Evolutionary conservation across 1,284 basidiomycete species (phyloP).

Genomic region (Pseudozyma hubeiensis): DNA sequence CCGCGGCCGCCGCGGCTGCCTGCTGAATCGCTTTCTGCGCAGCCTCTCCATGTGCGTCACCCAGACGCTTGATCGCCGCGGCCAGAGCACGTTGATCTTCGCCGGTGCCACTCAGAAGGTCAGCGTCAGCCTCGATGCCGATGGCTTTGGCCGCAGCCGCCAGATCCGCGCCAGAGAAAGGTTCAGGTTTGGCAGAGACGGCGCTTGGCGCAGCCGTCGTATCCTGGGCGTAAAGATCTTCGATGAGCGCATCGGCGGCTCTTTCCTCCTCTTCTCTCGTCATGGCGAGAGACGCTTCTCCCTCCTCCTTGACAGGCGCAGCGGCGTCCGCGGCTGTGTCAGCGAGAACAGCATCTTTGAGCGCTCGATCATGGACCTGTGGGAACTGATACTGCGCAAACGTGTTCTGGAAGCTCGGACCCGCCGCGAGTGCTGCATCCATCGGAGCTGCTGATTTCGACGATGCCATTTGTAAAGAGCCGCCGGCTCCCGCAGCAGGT

Average conservation of each 20-base stretch:
- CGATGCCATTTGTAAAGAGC: neutral
- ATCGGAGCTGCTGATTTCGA: constrained; percentile 5
- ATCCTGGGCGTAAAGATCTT: constrained; percentile 19
- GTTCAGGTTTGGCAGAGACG: constrained; percentile 8
- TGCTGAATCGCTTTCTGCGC: constrained; percentile 50
- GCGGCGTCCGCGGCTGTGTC: neutral
- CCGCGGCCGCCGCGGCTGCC: constrained; percentile 36
- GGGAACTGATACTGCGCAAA: constrained; percentile 49
- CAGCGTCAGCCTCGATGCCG: constrained; percentile 47
- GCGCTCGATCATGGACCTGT: constrained; percentile 31
- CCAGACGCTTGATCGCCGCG: constrained; percentile 51
- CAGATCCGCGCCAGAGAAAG: constrained; percentile 40
- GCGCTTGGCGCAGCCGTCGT: neutral
- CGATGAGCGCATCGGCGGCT: constrained; percentile 39
- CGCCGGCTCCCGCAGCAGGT: neutral
- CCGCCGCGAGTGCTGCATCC: constrained; percentile 3
- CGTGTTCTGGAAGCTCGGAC: constrained; percentile 40
- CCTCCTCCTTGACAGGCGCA: neutral
- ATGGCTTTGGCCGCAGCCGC: constrained; percentile 55
- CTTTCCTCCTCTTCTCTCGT: constrained; percentile 45
- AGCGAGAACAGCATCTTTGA: constrained; percentile 15
- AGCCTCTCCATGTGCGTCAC: constrained; percentile 35
- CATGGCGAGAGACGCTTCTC: constrained; percentile 7
- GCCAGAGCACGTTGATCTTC: constrained; percentile 52
- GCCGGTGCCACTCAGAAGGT: constrained; percentile 47